Percentiles rank a stretch among this genome's conserved stretches.
phyloP scores from a whole-genome alignment of 805 yeast genomes.

The Candida glaebosa region DNA sequence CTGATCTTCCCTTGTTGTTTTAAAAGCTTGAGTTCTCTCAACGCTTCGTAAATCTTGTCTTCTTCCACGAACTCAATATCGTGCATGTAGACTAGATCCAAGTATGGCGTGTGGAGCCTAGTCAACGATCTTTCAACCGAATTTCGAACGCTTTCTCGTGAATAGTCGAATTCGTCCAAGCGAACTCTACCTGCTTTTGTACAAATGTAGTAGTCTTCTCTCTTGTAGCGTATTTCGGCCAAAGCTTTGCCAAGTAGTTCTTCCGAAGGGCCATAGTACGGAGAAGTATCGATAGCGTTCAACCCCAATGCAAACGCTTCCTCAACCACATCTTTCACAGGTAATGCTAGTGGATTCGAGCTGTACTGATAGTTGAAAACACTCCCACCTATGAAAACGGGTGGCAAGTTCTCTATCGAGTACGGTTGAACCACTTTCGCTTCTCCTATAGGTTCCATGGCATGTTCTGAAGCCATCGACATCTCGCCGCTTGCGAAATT shows the following conservation, averaged over 20 bases:
- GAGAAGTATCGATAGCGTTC: slow-evolving; percentile 84
- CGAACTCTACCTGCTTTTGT: slow-evolving; percentile 83
- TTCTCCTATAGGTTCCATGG: slow-evolving; percentile 17
- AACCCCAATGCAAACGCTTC: slow-evolving; percentile 66
- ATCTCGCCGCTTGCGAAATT: background rate
- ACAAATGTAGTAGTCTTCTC: slow-evolving; percentile 67
- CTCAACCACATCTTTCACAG: slow-evolving; percentile 53
- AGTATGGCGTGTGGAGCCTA: slow-evolving; percentile 61
- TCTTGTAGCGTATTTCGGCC: slow-evolving; percentile 30
- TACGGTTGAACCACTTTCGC: slow-evolving; percentile 17
- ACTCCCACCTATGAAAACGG: slow-evolving; percentile 82
- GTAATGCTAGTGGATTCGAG: slow-evolving; percentile 58
- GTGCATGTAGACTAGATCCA: slow-evolving; percentile 84
- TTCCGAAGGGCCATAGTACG: slow-evolving; percentile 91
- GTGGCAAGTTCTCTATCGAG: slow-evolving; percentile 41
- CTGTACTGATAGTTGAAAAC: slow-evolving; percentile 80
- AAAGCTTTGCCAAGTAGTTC: slow-evolving; percentile 67
- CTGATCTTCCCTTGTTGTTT: slow-evolving; percentile 61
- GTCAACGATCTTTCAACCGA: slow-evolving; percentile 66
- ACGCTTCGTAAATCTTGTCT: slow-evolving; percentile 55
- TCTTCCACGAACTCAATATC: slow-evolving; percentile 79
- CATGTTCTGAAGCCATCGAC: background rate
- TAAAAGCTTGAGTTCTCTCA: slow-evolving; percentile 54
- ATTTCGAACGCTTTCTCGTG: slow-evolving; percentile 52
- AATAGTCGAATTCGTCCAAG: slow-evolving; percentile 71